Evolutionary conservation across 2,329 filamentous ascomycete species (phyloP).

Genomic region (Daldinia eschscholtzii): DNA sequence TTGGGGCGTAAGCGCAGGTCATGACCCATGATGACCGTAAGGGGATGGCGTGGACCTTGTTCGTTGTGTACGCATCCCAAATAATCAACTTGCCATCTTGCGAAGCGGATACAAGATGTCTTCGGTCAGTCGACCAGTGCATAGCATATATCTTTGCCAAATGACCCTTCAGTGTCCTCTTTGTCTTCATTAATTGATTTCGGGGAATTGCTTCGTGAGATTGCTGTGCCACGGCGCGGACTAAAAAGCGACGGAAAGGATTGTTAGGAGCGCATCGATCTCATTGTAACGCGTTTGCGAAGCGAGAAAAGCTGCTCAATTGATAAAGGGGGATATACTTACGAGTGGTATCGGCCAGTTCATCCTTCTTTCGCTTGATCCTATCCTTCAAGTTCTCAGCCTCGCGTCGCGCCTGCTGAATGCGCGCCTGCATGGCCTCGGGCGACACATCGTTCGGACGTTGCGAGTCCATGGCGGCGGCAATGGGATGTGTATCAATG

Average conservation of each 20-base stretch:
- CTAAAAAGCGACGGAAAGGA: constrained; percentile 60
- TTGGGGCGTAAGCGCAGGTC: constrained; percentile 99
- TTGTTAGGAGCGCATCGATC: constrained; percentile 29
- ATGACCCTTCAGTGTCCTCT: constrained; percentile 96
- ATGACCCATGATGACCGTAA: constrained; percentile 99
- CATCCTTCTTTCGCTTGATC: constrained; percentile 99
- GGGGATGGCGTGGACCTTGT: constrained; percentile 99
- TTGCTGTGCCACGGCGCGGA: constrained; percentile 91
- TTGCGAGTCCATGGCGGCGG: constrained; percentile 67
- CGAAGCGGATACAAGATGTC: constrained; percentile 96
- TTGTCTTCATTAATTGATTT: constrained; percentile 95
- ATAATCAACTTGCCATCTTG: constrained; percentile 99
- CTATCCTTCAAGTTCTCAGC: constrained; percentile 97
- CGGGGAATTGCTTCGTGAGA: constrained; percentile 92
- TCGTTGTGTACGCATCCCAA: constrained; percentile 99
- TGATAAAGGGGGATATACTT: constrained; percentile 59
- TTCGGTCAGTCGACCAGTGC: constrained; percentile 99
- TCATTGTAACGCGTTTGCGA: not conserved
- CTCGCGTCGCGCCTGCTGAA: constrained; percentile 93
- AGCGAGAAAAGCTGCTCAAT: constrained; percentile 16
- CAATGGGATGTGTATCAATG: constrained; percentile 35
- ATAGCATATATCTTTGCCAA: constrained; percentile 99
- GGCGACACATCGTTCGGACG: constrained; percentile 74
- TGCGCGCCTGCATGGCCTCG: constrained; percentile 91
- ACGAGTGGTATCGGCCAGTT: constrained; percentile 97